A percentile compares a stretch with the other conserved stretches of the same genome.
Evolutionary conservation across 2,329 filamentous ascomycete genomes (phyloP).

Genomic region (Alternaria postmessia): DNA sequence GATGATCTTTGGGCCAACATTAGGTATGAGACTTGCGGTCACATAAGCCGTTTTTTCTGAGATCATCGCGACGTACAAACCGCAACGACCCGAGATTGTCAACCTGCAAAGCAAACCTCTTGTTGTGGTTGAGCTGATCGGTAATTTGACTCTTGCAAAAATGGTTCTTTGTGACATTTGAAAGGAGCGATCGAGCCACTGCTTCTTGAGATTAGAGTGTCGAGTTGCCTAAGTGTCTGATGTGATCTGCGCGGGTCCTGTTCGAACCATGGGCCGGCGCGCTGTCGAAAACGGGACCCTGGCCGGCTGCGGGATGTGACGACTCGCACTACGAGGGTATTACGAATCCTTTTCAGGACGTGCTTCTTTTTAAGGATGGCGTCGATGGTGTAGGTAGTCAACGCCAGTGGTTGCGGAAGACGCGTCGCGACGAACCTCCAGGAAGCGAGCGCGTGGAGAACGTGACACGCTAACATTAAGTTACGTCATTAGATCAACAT

Average conservation of each 20-base stretch:
- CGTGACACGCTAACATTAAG: not conserved
- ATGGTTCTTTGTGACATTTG: too few species aligned
- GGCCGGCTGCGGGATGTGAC: not conserved
- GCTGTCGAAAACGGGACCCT: not conserved
- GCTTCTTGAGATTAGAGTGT: not conserved
- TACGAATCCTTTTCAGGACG: not conserved
- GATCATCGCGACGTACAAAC: not conserved
- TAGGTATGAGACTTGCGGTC: not conserved
- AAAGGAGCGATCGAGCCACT: not conserved
- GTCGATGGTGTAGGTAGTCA: not conserved
- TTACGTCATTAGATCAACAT: not conserved
- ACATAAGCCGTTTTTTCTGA: not conserved
- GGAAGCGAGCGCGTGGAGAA: not conserved
- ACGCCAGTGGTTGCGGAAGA: not conserved
- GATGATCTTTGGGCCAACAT: not conserved
- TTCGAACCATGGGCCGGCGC: not conserved
- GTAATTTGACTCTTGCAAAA: too few species aligned
- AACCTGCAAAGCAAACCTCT: not conserved
- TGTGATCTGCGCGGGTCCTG: not conserved
- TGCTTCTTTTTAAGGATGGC: not conserved
- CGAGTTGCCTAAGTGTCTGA: not conserved
- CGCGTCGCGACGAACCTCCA: not conserved
- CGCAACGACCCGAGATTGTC: not conserved
- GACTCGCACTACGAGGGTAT: not conserved
- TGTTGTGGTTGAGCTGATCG: not conserved